A percentile compares a stretch with the other conserved stretches of the same genome.
Evolutionary conservation across 805 yeast species (phyloP).

Genomic region (Schwanniomyces polymorphus): DNA sequence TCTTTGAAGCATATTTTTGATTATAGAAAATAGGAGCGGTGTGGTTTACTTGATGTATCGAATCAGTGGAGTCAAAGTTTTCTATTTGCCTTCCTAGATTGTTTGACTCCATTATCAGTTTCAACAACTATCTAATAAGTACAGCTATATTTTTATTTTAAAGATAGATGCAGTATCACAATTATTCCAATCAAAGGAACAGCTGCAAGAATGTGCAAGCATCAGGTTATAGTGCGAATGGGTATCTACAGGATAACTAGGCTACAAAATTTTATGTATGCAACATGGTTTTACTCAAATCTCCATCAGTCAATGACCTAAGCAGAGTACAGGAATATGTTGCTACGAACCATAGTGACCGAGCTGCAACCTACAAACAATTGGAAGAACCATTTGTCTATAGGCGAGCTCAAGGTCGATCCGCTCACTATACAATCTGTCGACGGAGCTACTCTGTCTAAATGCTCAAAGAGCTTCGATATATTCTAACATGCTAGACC

Average conservation of each 20-base stretch:
- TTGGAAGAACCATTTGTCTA: conserved; percentile 8
- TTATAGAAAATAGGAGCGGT: not conserved
- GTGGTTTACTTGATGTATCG: not conserved
- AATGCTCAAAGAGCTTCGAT: conserved; percentile 34
- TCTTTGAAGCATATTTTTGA: conserved; percentile 12
- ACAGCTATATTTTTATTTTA: not conserved
- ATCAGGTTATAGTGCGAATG: not conserved
- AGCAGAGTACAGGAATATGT: conserved; percentile 99
- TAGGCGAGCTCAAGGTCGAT: conserved; percentile 60
- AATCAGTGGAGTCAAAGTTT: not conserved
- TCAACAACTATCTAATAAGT: not conserved
- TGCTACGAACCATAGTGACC: conserved; percentile 69
- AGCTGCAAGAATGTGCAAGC: not conserved
- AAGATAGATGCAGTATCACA: not conserved
- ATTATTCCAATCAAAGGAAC: not conserved
- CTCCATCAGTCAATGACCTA: conserved; percentile 87
- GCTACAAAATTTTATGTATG: conserved; percentile 63
- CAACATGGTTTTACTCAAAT: conserved; percentile 99
- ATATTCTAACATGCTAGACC: conserved; percentile 6
- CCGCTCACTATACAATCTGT: conserved; percentile 84
- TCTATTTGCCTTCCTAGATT: not conserved
- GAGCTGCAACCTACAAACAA: conserved; percentile 49
- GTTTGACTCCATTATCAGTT: not conserved
- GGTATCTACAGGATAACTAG: not conserved
- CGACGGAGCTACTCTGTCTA: conserved; percentile 95